Evolutionary conservation across 2,329 filamentous ascomycete species (phyloP).

Genomic region (Cordyceps farinosa): DNA sequence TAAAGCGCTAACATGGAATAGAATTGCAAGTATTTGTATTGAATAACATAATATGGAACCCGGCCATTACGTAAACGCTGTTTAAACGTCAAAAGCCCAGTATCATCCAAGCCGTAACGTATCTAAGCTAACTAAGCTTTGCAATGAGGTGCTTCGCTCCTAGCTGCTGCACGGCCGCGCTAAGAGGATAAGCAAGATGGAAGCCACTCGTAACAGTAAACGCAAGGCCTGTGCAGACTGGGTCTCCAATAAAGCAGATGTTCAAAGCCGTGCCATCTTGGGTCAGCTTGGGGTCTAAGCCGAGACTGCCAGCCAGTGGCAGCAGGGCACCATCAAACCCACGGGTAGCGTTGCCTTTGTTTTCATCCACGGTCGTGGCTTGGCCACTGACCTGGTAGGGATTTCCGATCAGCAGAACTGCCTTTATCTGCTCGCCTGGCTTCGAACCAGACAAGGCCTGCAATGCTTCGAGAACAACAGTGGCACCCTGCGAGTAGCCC

Average conservation of each 20-base stretch:
- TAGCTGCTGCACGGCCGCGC: not conserved
- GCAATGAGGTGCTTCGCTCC: not conserved
- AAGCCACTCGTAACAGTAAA: not conserved
- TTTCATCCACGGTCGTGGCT: not conserved
- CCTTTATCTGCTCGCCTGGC: not conserved
- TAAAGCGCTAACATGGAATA: too few relatives aligned
- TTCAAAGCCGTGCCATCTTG: not conserved
- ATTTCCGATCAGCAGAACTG: constrained; percentile 2
- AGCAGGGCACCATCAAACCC: not conserved
- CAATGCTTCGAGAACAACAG: not conserved
- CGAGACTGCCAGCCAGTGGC: not conserved
- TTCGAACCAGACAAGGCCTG: not conserved
- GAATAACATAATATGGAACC: too few relatives aligned
- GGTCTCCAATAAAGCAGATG: constrained; percentile 1
- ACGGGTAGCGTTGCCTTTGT: not conserved
- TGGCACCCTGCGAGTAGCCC: constrained; percentile 6
- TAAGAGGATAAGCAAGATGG: not conserved
- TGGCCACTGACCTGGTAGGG: constrained; percentile 1
- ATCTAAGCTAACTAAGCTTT: not conserved
- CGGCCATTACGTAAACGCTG: too few relatives aligned
- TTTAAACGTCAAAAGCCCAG: too few relatives aligned
- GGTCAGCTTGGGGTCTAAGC: not conserved
- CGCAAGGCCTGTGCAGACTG: not conserved
- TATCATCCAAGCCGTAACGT: too few relatives aligned
- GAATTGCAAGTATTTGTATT: too few relatives aligned